A percentile compares a stretch with the other conserved stretches of the same genome.
Conservation (phyloP, 2,329 filamentous ascomycete species). For the Dactylellina parvicollis region DNA sequence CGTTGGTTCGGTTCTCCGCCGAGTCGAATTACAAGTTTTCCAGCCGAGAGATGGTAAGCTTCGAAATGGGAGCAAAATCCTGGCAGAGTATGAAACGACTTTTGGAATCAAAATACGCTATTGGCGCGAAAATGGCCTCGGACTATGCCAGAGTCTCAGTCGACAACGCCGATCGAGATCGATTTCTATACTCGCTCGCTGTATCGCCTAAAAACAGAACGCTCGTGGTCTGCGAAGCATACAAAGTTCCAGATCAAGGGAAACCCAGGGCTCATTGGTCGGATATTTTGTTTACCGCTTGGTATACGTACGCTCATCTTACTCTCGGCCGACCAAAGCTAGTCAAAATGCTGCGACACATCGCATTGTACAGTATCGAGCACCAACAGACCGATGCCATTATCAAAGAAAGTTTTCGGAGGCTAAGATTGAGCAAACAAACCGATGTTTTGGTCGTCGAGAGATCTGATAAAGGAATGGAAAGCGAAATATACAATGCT, state of each 20-base stretch:
- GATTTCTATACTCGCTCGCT: not conserved
- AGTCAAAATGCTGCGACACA: not conserved
- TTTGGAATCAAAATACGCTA: not conserved
- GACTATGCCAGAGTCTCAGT: slow-evolving; percentile 5
- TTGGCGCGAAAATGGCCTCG: not conserved
- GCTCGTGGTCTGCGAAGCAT: not conserved
- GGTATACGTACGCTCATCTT: not conserved
- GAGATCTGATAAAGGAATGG: not conserved
- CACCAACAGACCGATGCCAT: not conserved
- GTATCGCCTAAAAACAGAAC: not conserved
- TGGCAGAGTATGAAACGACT: not conserved
- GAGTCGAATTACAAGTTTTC: not conserved
- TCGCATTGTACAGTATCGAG: slow-evolving; percentile 16
- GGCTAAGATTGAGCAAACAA: not conserved
- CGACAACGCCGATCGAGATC: not conserved
- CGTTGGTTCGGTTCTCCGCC: not conserved
- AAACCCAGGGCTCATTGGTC: not conserved
- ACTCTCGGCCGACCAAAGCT: not conserved
- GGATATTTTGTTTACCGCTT: slow-evolving; percentile 4
- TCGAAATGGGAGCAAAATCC: not conserved
- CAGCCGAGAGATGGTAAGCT: not conserved
- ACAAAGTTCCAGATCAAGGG: not conserved
- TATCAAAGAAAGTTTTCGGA: slow-evolving; percentile 6
- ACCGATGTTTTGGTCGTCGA: slow-evolving; percentile 2
- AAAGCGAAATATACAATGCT: not conserved